phyloP scores from a whole-genome alignment of 2,329 filamentous ascomycete genomes.

The Fusarium staphyleae region DNA sequence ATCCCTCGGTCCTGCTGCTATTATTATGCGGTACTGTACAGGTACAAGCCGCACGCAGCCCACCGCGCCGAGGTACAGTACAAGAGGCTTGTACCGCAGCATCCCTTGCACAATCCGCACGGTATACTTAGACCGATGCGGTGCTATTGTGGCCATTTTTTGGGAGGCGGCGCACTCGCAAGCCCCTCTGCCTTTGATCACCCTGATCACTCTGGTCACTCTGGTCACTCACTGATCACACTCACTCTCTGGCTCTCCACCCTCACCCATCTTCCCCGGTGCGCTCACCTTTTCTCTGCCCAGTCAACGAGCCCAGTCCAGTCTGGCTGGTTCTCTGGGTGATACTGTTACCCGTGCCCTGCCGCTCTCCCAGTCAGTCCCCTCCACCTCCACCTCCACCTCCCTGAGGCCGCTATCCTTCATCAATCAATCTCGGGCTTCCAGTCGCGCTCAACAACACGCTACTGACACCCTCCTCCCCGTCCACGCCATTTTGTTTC shows the following conservation, averaged over 20 bases:
- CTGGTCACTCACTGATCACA: slow-evolving; percentile 6
- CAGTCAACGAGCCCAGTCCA: slow-evolving; percentile 29
- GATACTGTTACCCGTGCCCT: slow-evolving; percentile 27
- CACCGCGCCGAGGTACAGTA: slow-evolving; percentile 48
- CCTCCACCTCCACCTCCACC: slow-evolving; percentile 26
- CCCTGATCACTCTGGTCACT: slow-evolving; percentile 24
- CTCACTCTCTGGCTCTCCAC: slow-evolving; percentile 2
- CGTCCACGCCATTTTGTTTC: slow-evolving; percentile 25
- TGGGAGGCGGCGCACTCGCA: slow-evolving; percentile 29
- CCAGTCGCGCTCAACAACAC: slow-evolving; percentile 28
- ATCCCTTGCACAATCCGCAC: slow-evolving; percentile 38
- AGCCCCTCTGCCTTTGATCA: slow-evolving; percentile 39
- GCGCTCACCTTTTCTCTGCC: slow-evolving; percentile 8
- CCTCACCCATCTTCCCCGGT: slow-evolving; percentile 3
- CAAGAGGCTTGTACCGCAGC: slow-evolving; percentile 45
- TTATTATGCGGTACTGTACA: slow-evolving; percentile 50
- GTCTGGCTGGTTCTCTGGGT: slow-evolving; percentile 20
- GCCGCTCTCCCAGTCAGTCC: slow-evolving; percentile 6
- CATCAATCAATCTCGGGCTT: slow-evolving; percentile 39
- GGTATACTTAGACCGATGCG: slow-evolving; percentile 44
- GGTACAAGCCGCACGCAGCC: slow-evolving; percentile 45
- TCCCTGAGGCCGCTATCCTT: slow-evolving; percentile 39
- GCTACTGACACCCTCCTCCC: slow-evolving; percentile 41
- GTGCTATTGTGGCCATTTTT: slow-evolving; percentile 16
- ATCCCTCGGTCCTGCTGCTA: slow-evolving; percentile 36